Conservation (phyloP, 768 basidiomycete species). For the Mrakia hoshinonis region DNA sequence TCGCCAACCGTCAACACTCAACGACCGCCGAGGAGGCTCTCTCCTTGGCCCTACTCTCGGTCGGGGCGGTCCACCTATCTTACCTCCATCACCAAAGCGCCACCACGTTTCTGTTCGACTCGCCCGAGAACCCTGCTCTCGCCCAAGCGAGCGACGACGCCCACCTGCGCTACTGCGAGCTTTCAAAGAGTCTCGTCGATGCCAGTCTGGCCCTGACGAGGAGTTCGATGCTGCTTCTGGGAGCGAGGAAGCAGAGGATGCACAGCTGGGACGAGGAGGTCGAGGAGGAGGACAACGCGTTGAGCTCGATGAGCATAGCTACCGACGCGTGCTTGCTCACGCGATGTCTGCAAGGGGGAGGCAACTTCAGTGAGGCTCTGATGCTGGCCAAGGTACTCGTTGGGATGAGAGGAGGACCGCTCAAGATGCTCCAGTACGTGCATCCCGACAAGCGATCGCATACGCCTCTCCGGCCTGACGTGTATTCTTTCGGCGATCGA, state of each 20-base stretch:
- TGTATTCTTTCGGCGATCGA: neutral
- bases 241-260: neutral
- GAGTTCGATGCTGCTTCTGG: neutral
- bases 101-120: neutral
- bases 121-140: neutral
- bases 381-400: neutral
- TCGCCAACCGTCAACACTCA: neutral
- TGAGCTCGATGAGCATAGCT: neutral
- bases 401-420: conserved; percentile 13
- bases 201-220: neutral
- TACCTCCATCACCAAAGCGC: conserved; percentile 10
- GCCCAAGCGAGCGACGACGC: neutral
- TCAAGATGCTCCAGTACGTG: conserved; percentile 2
- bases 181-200: neutral
- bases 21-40: neutral
- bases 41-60: neutral
- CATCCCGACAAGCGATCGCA: neutral
- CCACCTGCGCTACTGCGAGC: neutral
- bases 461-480: neutral
- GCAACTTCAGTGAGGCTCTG: neutral
- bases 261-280: neutral
- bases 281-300: neutral
- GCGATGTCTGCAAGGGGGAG: neutral
- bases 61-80: neutral
- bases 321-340: neutral